phyloP scores from a whole-genome alignment of 1,284 basidiomycete species.

The Pholiota adiposa region DNA sequence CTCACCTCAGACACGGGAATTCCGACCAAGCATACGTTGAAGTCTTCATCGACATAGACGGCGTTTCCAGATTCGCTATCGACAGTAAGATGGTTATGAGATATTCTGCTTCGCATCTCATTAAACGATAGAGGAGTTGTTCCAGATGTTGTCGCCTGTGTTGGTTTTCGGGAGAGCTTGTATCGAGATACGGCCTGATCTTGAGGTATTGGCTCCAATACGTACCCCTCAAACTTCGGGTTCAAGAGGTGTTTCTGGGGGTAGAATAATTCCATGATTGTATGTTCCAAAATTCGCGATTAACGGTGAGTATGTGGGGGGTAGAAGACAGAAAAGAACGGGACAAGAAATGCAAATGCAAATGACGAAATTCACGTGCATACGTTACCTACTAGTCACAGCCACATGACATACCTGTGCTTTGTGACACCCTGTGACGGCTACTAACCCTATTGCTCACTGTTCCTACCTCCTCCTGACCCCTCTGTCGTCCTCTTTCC shows the following conservation, averaged over 20 bases:
- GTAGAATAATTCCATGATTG: constrained; percentile 28
- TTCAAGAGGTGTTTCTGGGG: constrained; percentile 59
- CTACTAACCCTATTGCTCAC: constrained; percentile 3
- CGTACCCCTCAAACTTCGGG: constrained; percentile 86
- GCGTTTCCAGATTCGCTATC: constrained; percentile 50
- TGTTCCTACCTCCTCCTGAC: not conserved
- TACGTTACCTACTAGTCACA: constrained; percentile 1
- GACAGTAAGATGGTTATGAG: constrained; percentile 81
- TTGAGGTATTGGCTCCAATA: constrained; percentile 63
- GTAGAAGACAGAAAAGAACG: not conserved
- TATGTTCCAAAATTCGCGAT: not conserved
- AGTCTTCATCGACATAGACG: constrained; percentile 74
- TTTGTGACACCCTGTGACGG: not conserved
- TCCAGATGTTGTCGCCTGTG: constrained; percentile 66
- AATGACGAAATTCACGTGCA: constrained; percentile 1
- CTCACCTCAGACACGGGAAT: constrained; percentile 34
- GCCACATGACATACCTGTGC: constrained; percentile 3
- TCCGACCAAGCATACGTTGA: constrained; percentile 65
- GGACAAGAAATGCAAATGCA: too few relatives aligned
- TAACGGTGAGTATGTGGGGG: not conserved
- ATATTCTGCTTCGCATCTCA: constrained; percentile 83
- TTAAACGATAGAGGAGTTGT: constrained; percentile 69
- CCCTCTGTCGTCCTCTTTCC: not conserved
- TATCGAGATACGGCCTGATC: constrained; percentile 56
- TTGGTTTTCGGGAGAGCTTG: constrained; percentile 52